These are phyloP conservation scores for Penicillium parvum DNA, from an alignment of 495 filamentous ascomycete genomes.

Conservation along the genomic window DNA sequence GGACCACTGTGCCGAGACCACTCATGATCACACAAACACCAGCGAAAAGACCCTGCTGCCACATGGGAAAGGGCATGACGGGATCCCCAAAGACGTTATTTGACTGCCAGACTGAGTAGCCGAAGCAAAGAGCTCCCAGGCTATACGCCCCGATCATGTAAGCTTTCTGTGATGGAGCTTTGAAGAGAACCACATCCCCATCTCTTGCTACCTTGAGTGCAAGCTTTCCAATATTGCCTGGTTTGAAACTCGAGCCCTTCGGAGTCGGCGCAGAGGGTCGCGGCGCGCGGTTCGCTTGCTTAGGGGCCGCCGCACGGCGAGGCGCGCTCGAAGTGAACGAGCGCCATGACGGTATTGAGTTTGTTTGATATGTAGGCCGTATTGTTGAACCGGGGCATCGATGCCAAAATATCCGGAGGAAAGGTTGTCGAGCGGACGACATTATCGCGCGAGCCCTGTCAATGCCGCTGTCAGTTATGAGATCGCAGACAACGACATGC, in stretches of 20 bases:
- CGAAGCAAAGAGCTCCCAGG: slow-evolving; percentile 52
- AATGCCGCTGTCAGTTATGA: slow-evolving; percentile 14
- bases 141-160: slow-evolving; percentile 55
- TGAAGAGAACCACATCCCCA: slow-evolving; percentile 51
- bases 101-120: slow-evolving; percentile 53
- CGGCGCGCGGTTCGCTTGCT: slow-evolving; percentile 11
- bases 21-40: slow-evolving; percentile 44
- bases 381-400: slow-evolving; percentile 20
- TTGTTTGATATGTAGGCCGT: slow-evolving; percentile 10
- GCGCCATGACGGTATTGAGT: slow-evolving; percentile 22
- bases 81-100: slow-evolving; percentile 38
- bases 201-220: slow-evolving; percentile 34
- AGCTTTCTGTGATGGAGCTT: slow-evolving; percentile 55
- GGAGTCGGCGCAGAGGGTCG: slow-evolving; percentile 3
- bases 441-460: slow-evolving; percentile 14
- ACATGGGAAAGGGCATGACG: slow-evolving; percentile 28
- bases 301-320: slow-evolving; percentile 19
- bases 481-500: background rate
- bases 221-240: slow-evolving; percentile 28
- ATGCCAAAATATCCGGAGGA: slow-evolving; percentile 26
- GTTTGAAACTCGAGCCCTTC: background rate
- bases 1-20: slow-evolving; percentile 38
- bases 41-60: slow-evolving; percentile 36
- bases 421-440: slow-evolving; percentile 33
- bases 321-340: slow-evolving; percentile 33